Evolutionary conservation across 2,329 filamentous ascomycete genomes (phyloP), one percentile per base, ranked within the genome.

Genomic region (Hortaea werneckii): DNA sequence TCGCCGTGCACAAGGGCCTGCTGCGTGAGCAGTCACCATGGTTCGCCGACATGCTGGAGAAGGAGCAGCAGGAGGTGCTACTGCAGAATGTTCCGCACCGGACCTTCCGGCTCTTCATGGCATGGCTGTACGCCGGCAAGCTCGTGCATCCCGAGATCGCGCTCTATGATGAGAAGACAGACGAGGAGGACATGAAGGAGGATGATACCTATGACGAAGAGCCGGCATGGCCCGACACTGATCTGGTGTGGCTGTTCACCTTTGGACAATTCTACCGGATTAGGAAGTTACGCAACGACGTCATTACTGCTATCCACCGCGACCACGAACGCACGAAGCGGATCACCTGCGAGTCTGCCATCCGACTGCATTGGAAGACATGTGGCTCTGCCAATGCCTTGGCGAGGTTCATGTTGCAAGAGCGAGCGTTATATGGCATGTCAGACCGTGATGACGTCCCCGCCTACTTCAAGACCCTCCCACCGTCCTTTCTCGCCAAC

Each of bases 41-140:
- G 37, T 39, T 39, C 37, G 37, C 37, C 37, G 37, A 39, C 37
- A 10, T n/a, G 37, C 37, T 39, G 10, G 10, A 39, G 13, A 39
- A 39, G 37, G 13, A 39, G 10, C 10, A 39, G 37, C 10, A 10
- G 37, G 37, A 39, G 37, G 10, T 39, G 10, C 37, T 12, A 13
- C 37, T 39, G 10, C 10, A 39, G 37, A n/a, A 39, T 20, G 37
- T 39, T 10, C 37, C 37, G 10, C 10, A 39, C 10, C 37, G 37
- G 8, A 39, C 37, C 37, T 39, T 39, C 37, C 41, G 41, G 9
- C 29, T 42, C 29, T 42, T 42, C 41, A 4, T 26, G 2, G 41
- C 30, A 28, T 42, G 41, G 41, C 41, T 42, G 7, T 42, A 42
- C 13, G 20, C 41, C n/a, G 41, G 41, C 13, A 30, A 32, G 41